Evolutionary conservation across 805 yeast genomes (phyloP).

Genomic region (Candida orba): DNA sequence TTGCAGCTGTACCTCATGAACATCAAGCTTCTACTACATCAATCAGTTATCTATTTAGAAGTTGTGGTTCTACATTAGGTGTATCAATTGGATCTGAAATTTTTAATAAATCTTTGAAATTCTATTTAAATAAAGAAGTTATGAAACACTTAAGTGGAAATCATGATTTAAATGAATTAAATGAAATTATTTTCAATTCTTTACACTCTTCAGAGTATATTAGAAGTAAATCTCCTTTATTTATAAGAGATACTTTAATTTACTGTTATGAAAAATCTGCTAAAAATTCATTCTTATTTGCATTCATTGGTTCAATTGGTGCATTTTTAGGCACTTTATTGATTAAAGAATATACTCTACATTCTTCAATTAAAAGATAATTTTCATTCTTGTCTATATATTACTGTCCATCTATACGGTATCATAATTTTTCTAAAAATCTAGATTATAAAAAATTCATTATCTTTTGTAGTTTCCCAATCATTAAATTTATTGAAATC

Average conservation of each 20-base stretch:
- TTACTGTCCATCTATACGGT: too few species aligned
- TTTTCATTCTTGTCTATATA: too few species aligned
- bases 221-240: constrained; percentile 42
- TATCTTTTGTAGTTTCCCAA: constrained; percentile 2
- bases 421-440: too few species aligned
- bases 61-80: constrained; percentile 61
- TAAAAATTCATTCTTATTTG: constrained; percentile 45
- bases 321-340: constrained; percentile 37
- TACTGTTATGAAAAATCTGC: constrained; percentile 46
- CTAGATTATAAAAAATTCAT: constrained; percentile 4
- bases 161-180: constrained; percentile 32
- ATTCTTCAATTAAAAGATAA: constrained; percentile 41
- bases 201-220: constrained; percentile 50
- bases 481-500: constrained; percentile 3
- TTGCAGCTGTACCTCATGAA: constrained; percentile 63
- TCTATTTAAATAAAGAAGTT: constrained; percentile 25
- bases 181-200: constrained; percentile 42
- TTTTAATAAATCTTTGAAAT: constrained; percentile 40
- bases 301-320: constrained; percentile 29
- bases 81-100: constrained; percentile 59
- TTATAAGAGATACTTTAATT: constrained; percentile 40
- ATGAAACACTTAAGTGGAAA: constrained; percentile 27
- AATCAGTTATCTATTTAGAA: constrained; percentile 57
- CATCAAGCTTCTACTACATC: constrained; percentile 64
- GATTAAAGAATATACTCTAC: constrained; percentile 53